Evolutionary conservation across 192 early-diverging fungal genomes (phyloP), one percentile per base, ranked within the genome.

Genomic region (Podila epicladia): DNA sequence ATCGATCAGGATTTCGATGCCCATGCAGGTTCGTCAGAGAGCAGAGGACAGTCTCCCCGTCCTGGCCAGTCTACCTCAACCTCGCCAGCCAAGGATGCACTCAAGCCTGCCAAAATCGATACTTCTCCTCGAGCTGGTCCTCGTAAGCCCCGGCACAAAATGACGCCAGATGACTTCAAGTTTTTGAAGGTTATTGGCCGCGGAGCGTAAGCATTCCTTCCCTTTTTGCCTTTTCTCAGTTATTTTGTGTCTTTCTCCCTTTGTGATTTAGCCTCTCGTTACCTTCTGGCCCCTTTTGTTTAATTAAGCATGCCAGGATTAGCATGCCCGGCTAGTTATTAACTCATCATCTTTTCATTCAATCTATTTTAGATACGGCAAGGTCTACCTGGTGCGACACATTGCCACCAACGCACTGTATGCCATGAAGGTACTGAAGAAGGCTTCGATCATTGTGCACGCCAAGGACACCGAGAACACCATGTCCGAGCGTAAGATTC

Each of bases 351-450:
- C 35, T 9, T 29, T 29, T 29, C 7, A 37, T 24, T 22, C 53
- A 55, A 55, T 24, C 53, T 24, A 55, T 26, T 50, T 3, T 69
- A 87, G 86, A 33, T 98, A 94, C 77, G 96, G 94, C 35, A 94
- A 94, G 70, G 94, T 96, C 8, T 94, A 93, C 64, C 83, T 97
- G 55, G 94, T 96, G 5, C 90, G 89, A 62, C 91, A 95, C 82
- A 92, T 90, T 72, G 69, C 20, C 32, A 83, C 79, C 6, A 75
- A 77, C 24, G 73, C 71, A 58, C 73, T 92, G 53, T 97, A 93
- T 78, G 97, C 97, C 28, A 97, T 97, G 97, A 98, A 98, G 84
- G 94, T 96, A 4, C 86, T 98, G 50, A 90, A 91, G 83, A 97
- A 98, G 85, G 95, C 95, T 4, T 91, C 92, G 32, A 88, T 98